Percentiles rank a stretch among this genome's conserved stretches.
These are phyloP conservation scores for Kwoniella shivajii DNA, from an alignment of 1,284 basidiomycete species.

Conservation along the genomic window DNA sequence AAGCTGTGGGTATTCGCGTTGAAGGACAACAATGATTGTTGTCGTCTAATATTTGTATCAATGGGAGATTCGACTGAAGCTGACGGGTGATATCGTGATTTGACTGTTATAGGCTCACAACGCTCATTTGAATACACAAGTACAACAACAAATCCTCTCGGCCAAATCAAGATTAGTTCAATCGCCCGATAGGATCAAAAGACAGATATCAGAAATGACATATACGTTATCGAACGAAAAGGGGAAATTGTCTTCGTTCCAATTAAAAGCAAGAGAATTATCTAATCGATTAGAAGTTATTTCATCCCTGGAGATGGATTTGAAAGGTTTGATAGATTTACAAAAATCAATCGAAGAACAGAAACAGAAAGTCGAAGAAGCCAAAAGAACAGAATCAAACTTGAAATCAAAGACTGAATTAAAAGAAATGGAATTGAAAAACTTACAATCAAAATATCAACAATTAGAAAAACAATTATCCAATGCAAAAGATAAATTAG, in stretches of 20 bases:
- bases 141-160: slow-evolving; percentile 57
- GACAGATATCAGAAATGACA: slow-evolving; percentile 73
- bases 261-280: slow-evolving; percentile 72
- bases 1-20: slow-evolving; percentile 28
- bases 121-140: slow-evolving; percentile 26
- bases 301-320: slow-evolving; percentile 68
- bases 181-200: slow-evolving; percentile 80
- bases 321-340: slow-evolving; percentile 48
- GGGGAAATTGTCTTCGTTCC: slow-evolving; percentile 61
- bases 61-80: too few relatives aligned
- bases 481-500: slow-evolving; percentile 75
- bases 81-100: neutral
- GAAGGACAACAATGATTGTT: neutral
- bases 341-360: slow-evolving; percentile 65
- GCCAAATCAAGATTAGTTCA: slow-evolving; percentile 75
- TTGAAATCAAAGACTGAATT: slow-evolving; percentile 68
- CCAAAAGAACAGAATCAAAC: slow-evolving; percentile 66
- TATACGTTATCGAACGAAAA: slow-evolving; percentile 65
- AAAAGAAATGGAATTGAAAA: slow-evolving; percentile 70
- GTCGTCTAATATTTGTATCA: too few relatives aligned
- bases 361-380: slow-evolving; percentile 62
- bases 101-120: slow-evolving; percentile 24
- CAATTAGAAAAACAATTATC: slow-evolving; percentile 71
- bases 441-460: slow-evolving; percentile 66
- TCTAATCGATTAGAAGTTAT: slow-evolving; percentile 71